Evolutionary conservation across 768 basidiomycete species (phyloP), one percentile per base, ranked within the genome.

Genomic region (Tricholoma saponaceum): DNA sequence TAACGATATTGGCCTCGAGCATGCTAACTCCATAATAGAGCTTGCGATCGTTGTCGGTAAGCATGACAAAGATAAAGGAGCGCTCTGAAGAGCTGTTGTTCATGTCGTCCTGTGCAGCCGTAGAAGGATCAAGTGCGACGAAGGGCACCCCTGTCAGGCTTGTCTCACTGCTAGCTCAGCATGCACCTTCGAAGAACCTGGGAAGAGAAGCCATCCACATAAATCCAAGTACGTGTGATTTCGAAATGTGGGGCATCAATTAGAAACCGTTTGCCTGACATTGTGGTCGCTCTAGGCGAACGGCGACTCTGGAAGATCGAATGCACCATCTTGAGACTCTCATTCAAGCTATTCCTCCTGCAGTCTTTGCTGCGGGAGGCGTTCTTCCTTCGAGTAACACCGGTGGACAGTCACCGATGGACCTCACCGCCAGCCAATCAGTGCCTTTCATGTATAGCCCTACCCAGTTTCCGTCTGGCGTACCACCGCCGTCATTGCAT

Each of bases 41-140:
- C 91, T 58, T 93, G 91, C 78, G 91, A 93, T 80, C 89, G 91
- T 59, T 93, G 91, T 77, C 84, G 91, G 90, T 92, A 75, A 80
- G 88, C 16, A 9, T 18, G 64, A 62, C 32, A 44, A n/a, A 18
- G 20, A 16, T 39, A 32, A 51, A n/a, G n/a, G 46, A 44, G 28
- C 23, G 20, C 25, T 9, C 43, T 23, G 4, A 57, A 50, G 37
- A 50, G 16, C n/a, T 4, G 28, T 30, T 8, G 18, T 50, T 62
- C 18, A 63, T 55, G 9, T 39, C 12, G 20, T 18, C 25, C 32
- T 47, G 49, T 61, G 5, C 62, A 92, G 90, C 18, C 88, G 90
- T 54, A 79, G 91, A 64, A 77, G 91, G 66, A 93, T 93, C 69
- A 90, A 90, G 65, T 93, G 91, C 67, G 91, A 93, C 64, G 91